Conservation (phyloP, 2,329 filamentous ascomycete genomes). For the Cladobotryum mycophilum region DNA sequence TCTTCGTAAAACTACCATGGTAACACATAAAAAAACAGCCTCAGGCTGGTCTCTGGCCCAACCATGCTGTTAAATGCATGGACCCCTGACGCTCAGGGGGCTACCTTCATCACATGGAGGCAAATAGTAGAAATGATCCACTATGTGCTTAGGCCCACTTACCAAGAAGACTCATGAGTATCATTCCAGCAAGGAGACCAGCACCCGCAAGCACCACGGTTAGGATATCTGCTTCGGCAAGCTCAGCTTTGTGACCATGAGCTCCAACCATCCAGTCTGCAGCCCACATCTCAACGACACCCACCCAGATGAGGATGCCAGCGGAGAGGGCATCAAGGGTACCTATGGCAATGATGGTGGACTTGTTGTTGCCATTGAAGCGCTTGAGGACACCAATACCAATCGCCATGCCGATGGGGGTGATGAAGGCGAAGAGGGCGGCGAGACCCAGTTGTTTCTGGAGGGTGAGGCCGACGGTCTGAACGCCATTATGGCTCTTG, state of each 20-base stretch:
- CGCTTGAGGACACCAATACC: constrained; percentile 48
- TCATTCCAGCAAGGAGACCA: constrained; percentile 55
- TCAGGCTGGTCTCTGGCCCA: no score
- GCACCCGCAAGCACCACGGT: constrained; percentile 45
- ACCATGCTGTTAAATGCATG: no score
- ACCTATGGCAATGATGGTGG: constrained; percentile 64
- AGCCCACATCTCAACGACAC: constrained; percentile 74
- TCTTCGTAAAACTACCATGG: no score
- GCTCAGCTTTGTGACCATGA: constrained; percentile 37
- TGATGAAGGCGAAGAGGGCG: constrained; percentile 46
- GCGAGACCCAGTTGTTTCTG: constrained; percentile 56
- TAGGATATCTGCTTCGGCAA: constrained; percentile 43
- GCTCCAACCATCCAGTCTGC: constrained; percentile 60
- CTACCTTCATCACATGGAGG: not conserved
- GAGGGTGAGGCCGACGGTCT: constrained; percentile 25
- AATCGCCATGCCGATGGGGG: not conserved
- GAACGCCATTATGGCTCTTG: not conserved
- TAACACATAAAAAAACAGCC: no score
- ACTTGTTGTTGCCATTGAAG: constrained; percentile 68
- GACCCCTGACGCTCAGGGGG: no score
- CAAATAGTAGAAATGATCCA: no score
- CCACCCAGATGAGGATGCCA: constrained; percentile 74
- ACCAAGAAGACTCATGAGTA: constrained; percentile 65
- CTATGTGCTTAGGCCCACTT: constrained; percentile 57
- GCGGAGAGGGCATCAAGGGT: constrained; percentile 68